Evolutionary conservation across 2,329 filamentous ascomycete genomes (phyloP), one percentile per base, ranked within the genome.

Genomic region (Peltaster fructicola): DNA sequence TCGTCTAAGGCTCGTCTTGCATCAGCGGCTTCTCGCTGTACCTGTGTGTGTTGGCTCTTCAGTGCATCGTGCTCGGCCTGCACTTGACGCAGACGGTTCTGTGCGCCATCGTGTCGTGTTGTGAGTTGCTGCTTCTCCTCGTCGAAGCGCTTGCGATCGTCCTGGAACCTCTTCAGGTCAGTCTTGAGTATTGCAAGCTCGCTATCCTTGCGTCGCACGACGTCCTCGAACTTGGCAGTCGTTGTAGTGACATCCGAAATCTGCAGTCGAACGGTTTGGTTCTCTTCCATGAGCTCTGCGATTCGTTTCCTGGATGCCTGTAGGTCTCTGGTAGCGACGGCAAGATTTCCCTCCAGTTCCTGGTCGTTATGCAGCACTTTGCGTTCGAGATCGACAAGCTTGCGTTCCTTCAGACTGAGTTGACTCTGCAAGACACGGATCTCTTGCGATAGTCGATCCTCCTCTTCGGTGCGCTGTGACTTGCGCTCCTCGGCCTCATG

Each of bases 391-490:
- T 98, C 88, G 29, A 79, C 72, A 4, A 81, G 59, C 48, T 95
- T 98, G 29, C 80, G 72, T 27, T 93, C 84, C 50, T 92, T 92
- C 31, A 95, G 54, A 26, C 68, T 68, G 8, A 98, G 57, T 38
- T 95, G 85, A 38, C 84, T 95, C 39, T 85, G 75, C 4, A 98
- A 66, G 67, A 93, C 78, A 47, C 79, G 80, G 38, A 93, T 68
- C 40, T 98, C 82, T 33, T 82, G 78, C 23, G 69, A 69, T 10
- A 98, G 59, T 7, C 64, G 67, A 18, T 77, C 68, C 44, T 95
- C 78, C 33, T 81, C 71, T 35, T 70, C 68, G 33, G 73, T 79
- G 25, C 77, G 68, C 42, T 84, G 68, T 1, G 73, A 71, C 35
- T 79, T 76, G 23, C 65, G 66, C 28, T 63, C 61, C 20, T 79